Base-by-base conservation (phyloP, 2,329 filamentous ascomycete genomes). In the Helotiales sp. region DNA sequence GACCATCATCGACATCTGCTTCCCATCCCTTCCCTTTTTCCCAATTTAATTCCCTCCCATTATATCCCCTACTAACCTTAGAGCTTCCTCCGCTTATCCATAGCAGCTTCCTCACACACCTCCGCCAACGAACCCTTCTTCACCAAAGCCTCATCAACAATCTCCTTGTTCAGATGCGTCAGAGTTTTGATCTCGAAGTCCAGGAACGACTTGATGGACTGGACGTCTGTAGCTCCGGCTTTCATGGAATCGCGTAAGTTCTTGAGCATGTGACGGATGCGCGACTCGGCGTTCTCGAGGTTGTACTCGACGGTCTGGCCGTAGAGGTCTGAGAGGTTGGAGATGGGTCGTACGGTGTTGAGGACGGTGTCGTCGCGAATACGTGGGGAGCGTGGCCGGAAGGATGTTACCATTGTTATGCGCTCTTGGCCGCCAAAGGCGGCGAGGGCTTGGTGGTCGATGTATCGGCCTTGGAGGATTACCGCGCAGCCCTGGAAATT, bases 351-450 rank as follows among this genome's bases (percentile, higher is more conserved):
- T 26, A 79, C 76, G 7, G 76, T 79, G 3, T 73, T 76, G 10
- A 81, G 73, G 26, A 79, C 74, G 4, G 77, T 79, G 30, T 83
- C 81, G 58, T 83, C 82, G 5, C 73, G 73, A 20, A 81, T 66
- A 6, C 76, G 68, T 0, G 82, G 79, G 34, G 79, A 77, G 32
- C 76, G 77, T 17, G 81, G 79, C 15, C 82, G 75, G 72, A 83
- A 82, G 0, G 81, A 79, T 1, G 82, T 83, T 11, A 84, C 80
- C 75, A 83, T 81, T 1, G 81, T 82, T 68, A 84, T 79, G 32
- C 82, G 78, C 71, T 84, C 82, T 10, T 77, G 77, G 15, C 77
- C 79, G 34, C 81, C 80, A 8, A 77, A 77, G 1, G 80, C 81
- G 22, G 74, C 73, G 11, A 80, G 70, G 2, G 82, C 82, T 61